Conservation (phyloP, 1,284 basidiomycete genomes). For the Malassezia yamatoensis region DNA sequence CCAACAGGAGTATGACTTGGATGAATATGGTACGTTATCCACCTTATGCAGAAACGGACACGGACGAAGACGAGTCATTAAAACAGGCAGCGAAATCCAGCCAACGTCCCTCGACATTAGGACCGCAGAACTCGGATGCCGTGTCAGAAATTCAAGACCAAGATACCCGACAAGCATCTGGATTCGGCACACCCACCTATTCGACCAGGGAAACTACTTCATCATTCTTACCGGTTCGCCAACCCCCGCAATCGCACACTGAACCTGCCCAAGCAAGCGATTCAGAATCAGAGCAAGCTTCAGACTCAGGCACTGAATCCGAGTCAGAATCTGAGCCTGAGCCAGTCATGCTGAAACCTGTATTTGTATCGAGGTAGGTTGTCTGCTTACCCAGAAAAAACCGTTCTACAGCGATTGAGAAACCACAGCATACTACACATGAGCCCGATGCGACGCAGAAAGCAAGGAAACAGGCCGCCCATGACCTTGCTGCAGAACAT, state of each 20-base stretch:
- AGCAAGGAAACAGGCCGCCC: slow-evolving; percentile 65
- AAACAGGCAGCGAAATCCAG: neutral
- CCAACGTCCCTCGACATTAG: neutral
- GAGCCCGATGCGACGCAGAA: neutral
- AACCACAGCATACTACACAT: slow-evolving; percentile 13
- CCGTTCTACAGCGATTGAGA: slow-evolving; percentile 48
- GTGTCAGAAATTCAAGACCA: no score
- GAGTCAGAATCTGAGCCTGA: slow-evolving; percentile 49
- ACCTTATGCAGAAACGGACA: slow-evolving; percentile 16
- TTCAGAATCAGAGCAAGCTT: slow-evolving; percentile 18
- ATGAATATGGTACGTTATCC: slow-evolving; percentile 5
- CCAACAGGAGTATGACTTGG: neutral
- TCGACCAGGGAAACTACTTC: no score
- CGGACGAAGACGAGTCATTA: slow-evolving; percentile 6
- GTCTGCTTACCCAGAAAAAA: slow-evolving; percentile 55
- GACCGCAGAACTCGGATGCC: no score
- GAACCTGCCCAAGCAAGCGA: slow-evolving; percentile 3
- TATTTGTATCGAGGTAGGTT: slow-evolving; percentile 77
- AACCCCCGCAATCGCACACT: no score
- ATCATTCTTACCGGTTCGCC: no score
- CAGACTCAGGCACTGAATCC: slow-evolving; percentile 22
- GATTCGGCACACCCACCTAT: no score
- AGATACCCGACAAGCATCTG: no score
- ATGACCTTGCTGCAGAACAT: slow-evolving; percentile 75
- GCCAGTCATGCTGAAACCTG: slow-evolving; percentile 64